A percentile compares a stretch with the other conserved stretches of the same genome.
phyloP scores from a whole-genome alignment of 2,329 filamentous ascomycete species.

The Aureobasidium sp. region DNA sequence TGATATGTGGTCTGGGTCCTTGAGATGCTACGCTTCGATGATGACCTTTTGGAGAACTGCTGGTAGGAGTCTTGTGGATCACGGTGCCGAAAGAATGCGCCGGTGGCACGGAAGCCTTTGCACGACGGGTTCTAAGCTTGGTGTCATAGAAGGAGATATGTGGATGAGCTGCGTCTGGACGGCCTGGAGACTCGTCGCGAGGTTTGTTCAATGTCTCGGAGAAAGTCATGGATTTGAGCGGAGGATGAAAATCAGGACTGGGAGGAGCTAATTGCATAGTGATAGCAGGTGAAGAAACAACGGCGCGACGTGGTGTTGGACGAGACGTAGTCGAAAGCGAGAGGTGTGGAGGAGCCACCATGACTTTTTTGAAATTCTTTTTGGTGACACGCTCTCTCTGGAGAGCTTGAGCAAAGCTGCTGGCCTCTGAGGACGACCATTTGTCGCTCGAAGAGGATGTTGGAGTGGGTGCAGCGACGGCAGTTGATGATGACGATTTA shows the following conservation, averaged over 20 bases:
- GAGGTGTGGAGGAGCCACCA: conserved; percentile 7
- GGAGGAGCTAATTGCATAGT: conserved; percentile 9
- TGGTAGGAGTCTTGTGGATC: neutral
- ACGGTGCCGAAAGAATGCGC: neutral
- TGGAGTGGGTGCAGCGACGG: neutral
- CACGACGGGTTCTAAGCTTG: neutral
- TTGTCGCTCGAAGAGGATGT: neutral
- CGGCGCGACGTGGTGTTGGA: neutral
- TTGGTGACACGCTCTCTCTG: neutral
- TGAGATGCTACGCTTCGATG: neutral
- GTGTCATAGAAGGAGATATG: neutral
- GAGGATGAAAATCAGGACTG: neutral
- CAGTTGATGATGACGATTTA: neutral
- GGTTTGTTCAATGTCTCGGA: neutral
- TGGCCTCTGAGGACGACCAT: conserved; percentile 5
- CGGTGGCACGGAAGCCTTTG: neutral
- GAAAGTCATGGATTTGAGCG: conserved; percentile 4
- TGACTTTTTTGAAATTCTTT: conserved; percentile 6
- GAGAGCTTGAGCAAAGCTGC: conserved; percentile 8
- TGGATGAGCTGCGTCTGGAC: neutral
- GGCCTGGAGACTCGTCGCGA: neutral
- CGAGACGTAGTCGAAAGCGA: neutral
- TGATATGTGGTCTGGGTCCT: neutral
- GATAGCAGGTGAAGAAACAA: conserved; percentile 8
- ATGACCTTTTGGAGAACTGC: neutral